Evolutionary conservation across 129 eudicot genomes (phyloP).

Genomic region (Glebionis coronaria): DNA sequence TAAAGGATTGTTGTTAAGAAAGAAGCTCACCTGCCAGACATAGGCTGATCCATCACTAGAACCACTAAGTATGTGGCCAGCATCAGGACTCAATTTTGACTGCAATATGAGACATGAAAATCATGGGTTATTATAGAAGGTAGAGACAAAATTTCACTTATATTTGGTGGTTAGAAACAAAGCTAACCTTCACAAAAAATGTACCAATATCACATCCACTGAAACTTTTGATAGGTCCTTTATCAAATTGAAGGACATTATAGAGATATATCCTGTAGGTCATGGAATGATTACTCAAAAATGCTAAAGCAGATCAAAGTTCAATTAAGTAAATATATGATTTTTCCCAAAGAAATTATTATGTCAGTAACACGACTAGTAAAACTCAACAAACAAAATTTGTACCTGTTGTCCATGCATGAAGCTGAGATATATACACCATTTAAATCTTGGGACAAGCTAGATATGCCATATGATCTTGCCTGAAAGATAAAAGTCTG

Average conservation of each 20-base stretch:
- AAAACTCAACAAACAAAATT: background rate
- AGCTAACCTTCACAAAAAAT: slow-evolving; percentile 80
- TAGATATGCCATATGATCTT: slow-evolving; percentile 76
- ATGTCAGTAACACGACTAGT: background rate
- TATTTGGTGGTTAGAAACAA: background rate
- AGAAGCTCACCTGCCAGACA: slow-evolving; percentile 75
- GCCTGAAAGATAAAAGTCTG: slow-evolving; percentile 39
- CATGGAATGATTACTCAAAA: background rate
- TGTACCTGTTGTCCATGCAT: slow-evolving; percentile 87
- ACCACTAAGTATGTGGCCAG: slow-evolving; percentile 83
- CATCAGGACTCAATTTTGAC: slow-evolving; percentile 94
- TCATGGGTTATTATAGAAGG: background rate
- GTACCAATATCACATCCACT: slow-evolving; percentile 70
- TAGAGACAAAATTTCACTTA: background rate
- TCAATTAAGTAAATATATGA: background rate
- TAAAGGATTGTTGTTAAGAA: background rate
- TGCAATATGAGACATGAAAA: slow-evolving; percentile 36
- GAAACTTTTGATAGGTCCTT: slow-evolving; percentile 66
- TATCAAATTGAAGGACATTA: slow-evolving; percentile 73
- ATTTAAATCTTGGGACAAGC: slow-evolving; percentile 88
- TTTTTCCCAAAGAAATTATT: background rate
- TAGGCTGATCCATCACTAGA: slow-evolving; percentile 91
- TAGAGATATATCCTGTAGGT: slow-evolving; percentile 66
- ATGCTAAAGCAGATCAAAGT: background rate
- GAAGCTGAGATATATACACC: slow-evolving; percentile 81